Base-by-base conservation (phyloP, 805 yeast species). In the Wickerhamiella occidentalis region DNA sequence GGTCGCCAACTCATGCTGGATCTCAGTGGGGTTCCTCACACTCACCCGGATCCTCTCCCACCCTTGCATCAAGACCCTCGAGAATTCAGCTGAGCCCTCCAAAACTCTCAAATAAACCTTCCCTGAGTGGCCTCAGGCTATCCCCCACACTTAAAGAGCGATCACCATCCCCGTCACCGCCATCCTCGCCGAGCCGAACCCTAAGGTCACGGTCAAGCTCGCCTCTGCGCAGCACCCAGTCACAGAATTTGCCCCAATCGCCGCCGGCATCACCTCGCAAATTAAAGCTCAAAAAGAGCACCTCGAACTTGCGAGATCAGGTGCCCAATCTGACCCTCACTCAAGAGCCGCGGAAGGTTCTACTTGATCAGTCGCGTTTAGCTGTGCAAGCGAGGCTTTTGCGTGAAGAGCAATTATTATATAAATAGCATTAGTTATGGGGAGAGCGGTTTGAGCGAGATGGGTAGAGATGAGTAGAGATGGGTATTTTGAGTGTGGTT, bases 381-480 rank as follows among this genome's bases (percentile, higher is more conserved):
- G 61, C 61, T 1, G 61, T 58, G 3, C 48, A 47, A 30, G 54
- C 57, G 1, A 54, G 61, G 9, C 45, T 58, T 9, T 58, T 56
- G 21, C 53, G 56, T 19, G 61, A 58, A 13, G 40, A 19, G n/a
- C 21, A 36, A 36, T 17, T 36, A 18, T 18, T 36, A 18, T 15
- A 40, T 40, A 22, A 40, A 21, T 19, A 40, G 43, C 40, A 36
- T 36, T 36, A 36, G n/a, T n/a, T n/a, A n/a, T n/a, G n/a, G n/a
- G n/a, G n/a, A 13, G 33, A 9, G n/a, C n/a, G n/a, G n/a, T n/a
- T n/a, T n/a, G n/a, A n/a, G n/a, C n/a, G n/a, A n/a, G n/a, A n/a
- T n/a, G n/a, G n/a, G n/a, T n/a, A n/a, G n/a, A n/a, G n/a, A n/a
- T n/a, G n/a, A n/a, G n/a, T n/a, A n/a, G n/a, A n/a, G n/a, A n/a